Evolutionary conservation across 1,284 basidiomycete genomes (phyloP).

Genomic region (Fomitiporia mediterranea): DNA sequence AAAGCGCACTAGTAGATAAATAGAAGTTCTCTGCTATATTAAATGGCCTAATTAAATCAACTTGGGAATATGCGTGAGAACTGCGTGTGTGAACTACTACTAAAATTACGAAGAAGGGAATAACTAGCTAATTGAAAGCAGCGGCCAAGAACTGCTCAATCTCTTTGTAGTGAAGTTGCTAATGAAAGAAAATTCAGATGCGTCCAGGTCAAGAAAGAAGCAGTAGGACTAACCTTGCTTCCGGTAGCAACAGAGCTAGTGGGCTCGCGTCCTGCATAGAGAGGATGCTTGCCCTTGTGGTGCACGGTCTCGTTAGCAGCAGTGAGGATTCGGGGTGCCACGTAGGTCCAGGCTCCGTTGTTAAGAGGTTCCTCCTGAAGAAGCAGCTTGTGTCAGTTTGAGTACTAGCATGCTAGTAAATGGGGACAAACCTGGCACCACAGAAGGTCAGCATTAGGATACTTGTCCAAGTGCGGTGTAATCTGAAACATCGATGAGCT

Average conservation of each 20-base stretch:
- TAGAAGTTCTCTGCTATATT: too few relatives aligned
- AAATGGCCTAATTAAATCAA: too few relatives aligned
- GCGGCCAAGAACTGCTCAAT: slow-evolving; percentile 17
- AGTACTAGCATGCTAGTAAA: background rate
- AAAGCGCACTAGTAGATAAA: slow-evolving; percentile 31
- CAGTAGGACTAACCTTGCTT: slow-evolving; percentile 59
- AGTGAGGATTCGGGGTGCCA: slow-evolving; percentile 84
- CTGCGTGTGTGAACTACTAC: too few relatives aligned
- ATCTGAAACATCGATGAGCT: slow-evolving; percentile 40
- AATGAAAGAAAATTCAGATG: background rate
- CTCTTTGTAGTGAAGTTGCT: slow-evolving; percentile 18
- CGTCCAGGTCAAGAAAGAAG: background rate
- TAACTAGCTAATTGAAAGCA: slow-evolving; percentile 7
- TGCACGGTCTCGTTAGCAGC: slow-evolving; percentile 80
- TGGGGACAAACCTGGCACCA: slow-evolving; percentile 74
- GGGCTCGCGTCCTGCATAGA: slow-evolving; percentile 83
- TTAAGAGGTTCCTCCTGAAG: slow-evolving; percentile 84
- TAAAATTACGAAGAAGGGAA: too few relatives aligned
- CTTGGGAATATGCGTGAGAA: too few relatives aligned
- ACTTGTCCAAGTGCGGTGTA: slow-evolving; percentile 88
- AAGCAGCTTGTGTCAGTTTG: slow-evolving; percentile 5
- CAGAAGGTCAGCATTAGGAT: slow-evolving; percentile 88
- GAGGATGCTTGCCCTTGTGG: slow-evolving; percentile 87
- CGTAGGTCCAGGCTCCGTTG: slow-evolving; percentile 91
- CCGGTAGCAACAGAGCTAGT: slow-evolving; percentile 89